Base-by-base conservation (phyloP, 2,329 filamentous ascomycete species). In the Arthrocladium fulminans region DNA sequence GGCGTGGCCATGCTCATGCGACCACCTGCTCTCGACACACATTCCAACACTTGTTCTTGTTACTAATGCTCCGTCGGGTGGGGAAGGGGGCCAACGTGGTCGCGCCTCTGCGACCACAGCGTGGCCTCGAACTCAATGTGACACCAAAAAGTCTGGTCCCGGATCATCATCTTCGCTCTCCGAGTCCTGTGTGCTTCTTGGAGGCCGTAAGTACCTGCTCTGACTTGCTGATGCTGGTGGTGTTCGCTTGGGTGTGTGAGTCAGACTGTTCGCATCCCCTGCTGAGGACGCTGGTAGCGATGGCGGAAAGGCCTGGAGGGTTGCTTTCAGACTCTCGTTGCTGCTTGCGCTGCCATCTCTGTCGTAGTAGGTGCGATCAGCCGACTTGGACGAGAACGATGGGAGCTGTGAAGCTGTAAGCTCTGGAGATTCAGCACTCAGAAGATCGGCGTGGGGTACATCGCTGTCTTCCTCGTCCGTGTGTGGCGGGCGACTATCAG, bases 151-250 rank as follows among this genome's bases (percentile, higher is more conserved):
- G 25, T 59, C 57, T 6, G 57, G 55, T 8, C 56, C 51, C 2
- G 57, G 57, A 25, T 59, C 57, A 35, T 59, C 56, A 24, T 60
- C 56, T 30, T 58, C 56, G 48, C 51, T 55, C n/a, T 54, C 54
- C 24, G 50, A 54, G n/a, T 37, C 45, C 43, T 23, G 37, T 12
- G 40, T 51, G 23, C 23, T 7, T 35, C n/a, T 7, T 35, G 10
- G 32, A 35, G n/a, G 5, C n/a, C 10, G 32, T 15, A 15, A 15
- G 10, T 35, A 15, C 4, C 17, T 40, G 37, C 9, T 23, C 27
- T n/a, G n/a, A n/a, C n/a, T n/a, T 37, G 17, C 15, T 44, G 35
- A 35, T n/a, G 32, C 37, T 6, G 37, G 17, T 40, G 37, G 23
- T 22, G 37, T 20, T 22, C 37, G 6, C 13, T 35, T 35, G 32